Conservation (phyloP, 345 rosid species). For the Syzygium grande region DNA sequence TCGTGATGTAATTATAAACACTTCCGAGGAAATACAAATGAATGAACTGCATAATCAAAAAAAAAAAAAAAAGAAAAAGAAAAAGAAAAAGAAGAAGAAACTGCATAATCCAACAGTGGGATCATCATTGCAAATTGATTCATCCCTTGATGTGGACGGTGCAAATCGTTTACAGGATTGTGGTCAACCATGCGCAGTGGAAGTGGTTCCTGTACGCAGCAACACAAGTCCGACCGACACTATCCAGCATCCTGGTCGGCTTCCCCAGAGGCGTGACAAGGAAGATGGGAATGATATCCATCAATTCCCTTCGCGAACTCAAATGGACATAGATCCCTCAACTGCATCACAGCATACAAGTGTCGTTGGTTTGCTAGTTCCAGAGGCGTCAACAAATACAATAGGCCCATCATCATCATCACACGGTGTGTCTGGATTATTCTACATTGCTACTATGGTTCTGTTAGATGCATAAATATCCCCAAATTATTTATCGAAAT, state of each 20-base stretch:
- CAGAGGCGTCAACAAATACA: not conserved
- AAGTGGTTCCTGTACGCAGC: fast-evolving
- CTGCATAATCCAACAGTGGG: not conserved
- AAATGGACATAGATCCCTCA: not conserved
- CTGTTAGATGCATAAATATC: not conserved
- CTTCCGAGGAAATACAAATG: not conserved
- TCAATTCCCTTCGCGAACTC: not conserved
- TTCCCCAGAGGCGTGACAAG: fast-evolving
- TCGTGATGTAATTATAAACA: not conserved
- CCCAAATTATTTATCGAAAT: fast-evolving
- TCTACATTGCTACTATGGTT: not conserved
- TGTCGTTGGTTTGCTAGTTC: not conserved
- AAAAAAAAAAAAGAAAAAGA: no score
- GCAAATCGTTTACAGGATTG: not conserved
- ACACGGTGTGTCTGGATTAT: not conserved
- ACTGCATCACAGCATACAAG: not conserved
- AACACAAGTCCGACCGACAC: not conserved
- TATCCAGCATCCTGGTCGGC: not conserved
- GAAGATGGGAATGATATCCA: fast-evolving
- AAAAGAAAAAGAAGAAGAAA: no score
- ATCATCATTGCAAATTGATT: not conserved
- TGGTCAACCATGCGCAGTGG: fast-evolving
- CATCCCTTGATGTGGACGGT: not conserved
- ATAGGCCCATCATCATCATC: not conserved
- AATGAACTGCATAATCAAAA: not conserved